Evolutionary conservation across 495 filamentous ascomycete genomes (phyloP), one percentile per base, ranked within the genome.

Genomic region (Penicillium angulare): DNA sequence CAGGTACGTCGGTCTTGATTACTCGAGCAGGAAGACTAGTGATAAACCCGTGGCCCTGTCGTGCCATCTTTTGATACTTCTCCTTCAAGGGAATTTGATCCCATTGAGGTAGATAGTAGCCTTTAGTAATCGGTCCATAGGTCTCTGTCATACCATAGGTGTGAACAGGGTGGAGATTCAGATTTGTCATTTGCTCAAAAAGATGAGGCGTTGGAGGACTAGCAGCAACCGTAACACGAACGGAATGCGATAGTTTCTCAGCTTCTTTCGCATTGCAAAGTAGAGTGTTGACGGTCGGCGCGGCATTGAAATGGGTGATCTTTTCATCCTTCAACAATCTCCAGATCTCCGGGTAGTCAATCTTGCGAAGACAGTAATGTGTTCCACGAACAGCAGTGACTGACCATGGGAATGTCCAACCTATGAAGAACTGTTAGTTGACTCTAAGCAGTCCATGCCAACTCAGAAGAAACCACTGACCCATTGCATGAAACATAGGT

Each of bases 91-190:
- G 77, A 1, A 97, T 71, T 0, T 56, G 57, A 5, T 92, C 85
- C 93, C 93, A 98, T 13, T 77, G 73, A 0, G 90, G 89, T 66
- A 97, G 74, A 47, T 85, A 75, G 59, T 98, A 98, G 3, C 90
- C 88, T 60, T 93, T 95, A 12, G 92, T 97, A 47, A 97, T 95
- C 8, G 93, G 93, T 0, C 93, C 93, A 59, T 97, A 97, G 1
- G 92, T 96, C 69, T 97, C 92, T 1, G 92, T 96, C 68, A 97
- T 68, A 9, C 93, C 93, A 66, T 97, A 97, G 7, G 95, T 89
- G 66, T 98, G 93, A 9, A 97, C 91, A 1, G 93, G 95, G 33
- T 86, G 77, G 34, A 98, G 78, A 57, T 97, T 97, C 10, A 97
- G 70, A 17, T 80, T 71, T 5, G 82, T 87, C 93, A 98, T 98